These are phyloP conservation scores for Lactifluus piperatus DNA, from an alignment of 768 basidiomycete species.

Conservation along the genomic window DNA sequence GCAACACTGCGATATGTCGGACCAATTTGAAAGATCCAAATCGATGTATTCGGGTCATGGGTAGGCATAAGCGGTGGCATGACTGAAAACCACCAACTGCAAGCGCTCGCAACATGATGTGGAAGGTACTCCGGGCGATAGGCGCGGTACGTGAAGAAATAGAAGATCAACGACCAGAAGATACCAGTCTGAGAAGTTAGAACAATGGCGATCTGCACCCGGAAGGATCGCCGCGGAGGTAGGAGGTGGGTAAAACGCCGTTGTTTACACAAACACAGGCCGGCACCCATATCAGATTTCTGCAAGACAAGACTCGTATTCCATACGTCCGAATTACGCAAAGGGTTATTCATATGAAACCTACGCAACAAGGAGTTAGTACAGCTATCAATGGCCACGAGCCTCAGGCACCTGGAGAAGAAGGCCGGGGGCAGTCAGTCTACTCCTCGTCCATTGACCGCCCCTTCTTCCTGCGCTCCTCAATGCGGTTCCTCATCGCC, in stretches of 20 bases:
- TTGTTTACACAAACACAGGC: background rate
- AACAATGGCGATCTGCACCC: background rate
- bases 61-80: background rate
- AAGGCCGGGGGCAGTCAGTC: background rate
- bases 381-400: background rate
- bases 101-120: background rate
- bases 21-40: background rate
- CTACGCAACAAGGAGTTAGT: background rate
- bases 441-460: slow-evolving; percentile 39
- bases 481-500: slow-evolving; percentile 36
- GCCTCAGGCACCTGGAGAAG: background rate
- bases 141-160: background rate
- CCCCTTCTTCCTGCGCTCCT: slow-evolving; percentile 33
- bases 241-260: background rate
- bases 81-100: background rate
- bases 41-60: background rate
- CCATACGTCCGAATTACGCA: slow-evolving; percentile 7
- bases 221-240: background rate
- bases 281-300: background rate
- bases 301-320: slow-evolving; percentile 4
- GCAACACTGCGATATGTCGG: slow-evolving; percentile 8
- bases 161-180: background rate
- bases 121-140: background rate
- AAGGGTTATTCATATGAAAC: background rate
- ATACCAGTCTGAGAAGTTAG: background rate